Percentiles rank a stretch among this genome's conserved stretches.
phyloP scores from a whole-genome alignment of 352 stramenopile species.

The Phytophthora ohioensis region DNA sequence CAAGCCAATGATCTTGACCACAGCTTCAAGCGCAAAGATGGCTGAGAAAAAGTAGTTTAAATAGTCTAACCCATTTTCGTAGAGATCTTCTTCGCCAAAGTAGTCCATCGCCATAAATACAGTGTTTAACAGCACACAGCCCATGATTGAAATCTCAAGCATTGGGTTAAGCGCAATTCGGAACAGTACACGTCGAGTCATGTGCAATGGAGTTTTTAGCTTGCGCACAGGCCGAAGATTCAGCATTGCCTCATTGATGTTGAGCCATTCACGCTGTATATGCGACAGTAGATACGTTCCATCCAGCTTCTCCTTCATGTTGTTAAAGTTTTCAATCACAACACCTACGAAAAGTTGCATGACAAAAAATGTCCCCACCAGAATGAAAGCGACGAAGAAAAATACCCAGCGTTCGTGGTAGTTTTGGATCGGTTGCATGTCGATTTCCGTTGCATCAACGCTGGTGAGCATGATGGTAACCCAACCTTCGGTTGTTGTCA shows the following conservation, averaged over 20 bases:
- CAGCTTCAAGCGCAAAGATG: slow-evolving; percentile 86
- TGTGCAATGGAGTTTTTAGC: slow-evolving; percentile 54
- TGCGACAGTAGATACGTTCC: slow-evolving; percentile 75
- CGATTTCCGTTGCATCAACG: slow-evolving; percentile 87
- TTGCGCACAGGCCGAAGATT: slow-evolving; percentile 54
- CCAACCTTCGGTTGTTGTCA: slow-evolving; percentile 93
- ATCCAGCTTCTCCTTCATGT: slow-evolving; percentile 73
- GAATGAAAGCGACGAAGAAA: slow-evolving; percentile 93
- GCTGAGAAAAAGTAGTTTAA: slow-evolving; percentile 86
- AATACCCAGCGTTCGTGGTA: slow-evolving; percentile 71
- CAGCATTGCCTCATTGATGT: slow-evolving; percentile 66
- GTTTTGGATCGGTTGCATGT: slow-evolving; percentile 92
- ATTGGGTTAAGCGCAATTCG: slow-evolving; percentile 53
- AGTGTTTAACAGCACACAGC: slow-evolving; percentile 91
- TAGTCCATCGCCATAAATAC: slow-evolving; percentile 84
- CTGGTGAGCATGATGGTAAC: slow-evolving; percentile 88
- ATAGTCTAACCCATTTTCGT: slow-evolving; percentile 61
- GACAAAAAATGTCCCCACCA: slow-evolving; percentile 92
- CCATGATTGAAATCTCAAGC: slow-evolving; percentile 84
- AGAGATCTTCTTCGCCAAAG: slow-evolving; percentile 84
- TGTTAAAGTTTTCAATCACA: slow-evolving; percentile 95
- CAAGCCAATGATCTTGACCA: slow-evolving; percentile 85
- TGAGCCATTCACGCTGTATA: slow-evolving; percentile 80
- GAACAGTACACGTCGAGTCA: slow-evolving; percentile 44
- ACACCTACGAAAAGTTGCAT: slow-evolving; percentile 95